These are phyloP conservation scores for Akanthomyces muscarius DNA, from an alignment of 2,329 filamentous ascomycete genomes.

Conservation along the genomic window DNA sequence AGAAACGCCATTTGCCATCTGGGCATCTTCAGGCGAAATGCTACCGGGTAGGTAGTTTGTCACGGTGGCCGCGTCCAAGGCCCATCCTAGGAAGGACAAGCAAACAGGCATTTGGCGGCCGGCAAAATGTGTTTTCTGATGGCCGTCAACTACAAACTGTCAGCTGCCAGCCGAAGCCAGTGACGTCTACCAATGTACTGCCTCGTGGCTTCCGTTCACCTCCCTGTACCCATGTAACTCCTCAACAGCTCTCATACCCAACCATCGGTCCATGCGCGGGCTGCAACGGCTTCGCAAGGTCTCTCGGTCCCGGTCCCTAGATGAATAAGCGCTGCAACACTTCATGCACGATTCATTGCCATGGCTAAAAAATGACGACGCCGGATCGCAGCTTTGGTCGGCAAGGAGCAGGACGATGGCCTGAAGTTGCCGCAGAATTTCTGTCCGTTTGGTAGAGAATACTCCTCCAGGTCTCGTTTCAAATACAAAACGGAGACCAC, in stretches of 20 bases:
- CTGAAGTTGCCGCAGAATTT: neutral
- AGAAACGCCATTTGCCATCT: neutral
- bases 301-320: too few species aligned
- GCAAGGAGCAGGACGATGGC: neutral
- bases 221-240: too few species aligned
- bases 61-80: neutral
- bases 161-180: neutral
- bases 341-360: neutral
- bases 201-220: too few species aligned
- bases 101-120: neutral
- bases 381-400: neutral
- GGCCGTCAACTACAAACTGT: neutral
- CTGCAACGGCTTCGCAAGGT: too few species aligned
- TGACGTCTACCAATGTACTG: too few species aligned
- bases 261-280: neutral
- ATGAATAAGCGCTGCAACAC: neutral
- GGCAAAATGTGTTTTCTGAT: neutral
- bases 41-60: neutral
- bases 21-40: neutral
- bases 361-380: neutral
- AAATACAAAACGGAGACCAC: neutral
- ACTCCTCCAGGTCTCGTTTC: neutral
- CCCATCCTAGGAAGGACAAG: neutral
- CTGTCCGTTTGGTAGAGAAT: neutral
- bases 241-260: neutral